Evolutionary conservation across 208 protist species (phyloP).

Genomic region (Ichthyophonus hoferi): DNA sequence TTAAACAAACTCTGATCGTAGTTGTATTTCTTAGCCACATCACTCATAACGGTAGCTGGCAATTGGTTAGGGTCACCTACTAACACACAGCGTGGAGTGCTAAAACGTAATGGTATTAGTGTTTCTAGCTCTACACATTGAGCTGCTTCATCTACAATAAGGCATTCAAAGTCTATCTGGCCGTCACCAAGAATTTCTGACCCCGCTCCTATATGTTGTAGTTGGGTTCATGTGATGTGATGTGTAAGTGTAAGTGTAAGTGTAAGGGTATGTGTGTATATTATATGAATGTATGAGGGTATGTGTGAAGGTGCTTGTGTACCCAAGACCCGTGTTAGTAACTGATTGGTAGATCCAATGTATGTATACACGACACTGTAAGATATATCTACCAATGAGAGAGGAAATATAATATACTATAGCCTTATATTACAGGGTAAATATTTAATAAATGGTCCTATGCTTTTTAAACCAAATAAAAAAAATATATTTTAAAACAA

Average conservation of each 20-base stretch:
- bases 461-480: too few species aligned
- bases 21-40: constrained; percentile 7
- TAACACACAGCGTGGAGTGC: constrained; percentile 52
- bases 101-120: constrained; percentile 61
- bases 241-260: neutral
- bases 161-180: neutral
- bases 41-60: constrained; percentile 63
- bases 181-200: too few species aligned
- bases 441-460: too few species aligned
- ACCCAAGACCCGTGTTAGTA: too few species aligned
- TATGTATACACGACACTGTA: too few species aligned
- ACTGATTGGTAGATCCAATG: too few species aligned
- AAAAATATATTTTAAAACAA: too few species aligned
- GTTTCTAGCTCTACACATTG: constrained; percentile 61
- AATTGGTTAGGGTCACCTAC: constrained; percentile 72
- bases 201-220: too few species aligned
- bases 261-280: neutral
- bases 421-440: too few species aligned
- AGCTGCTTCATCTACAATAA: constrained; percentile 69
- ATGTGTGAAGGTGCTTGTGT: too few species aligned
- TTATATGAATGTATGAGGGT: neutral
- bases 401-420: too few species aligned
- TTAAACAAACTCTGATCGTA: constrained; percentile 47
- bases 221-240: neutral
- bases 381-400: too few species aligned